Evolutionary conservation across 1,284 basidiomycete genomes (phyloP).

Genomic region (Anthracocystis setariae): DNA sequence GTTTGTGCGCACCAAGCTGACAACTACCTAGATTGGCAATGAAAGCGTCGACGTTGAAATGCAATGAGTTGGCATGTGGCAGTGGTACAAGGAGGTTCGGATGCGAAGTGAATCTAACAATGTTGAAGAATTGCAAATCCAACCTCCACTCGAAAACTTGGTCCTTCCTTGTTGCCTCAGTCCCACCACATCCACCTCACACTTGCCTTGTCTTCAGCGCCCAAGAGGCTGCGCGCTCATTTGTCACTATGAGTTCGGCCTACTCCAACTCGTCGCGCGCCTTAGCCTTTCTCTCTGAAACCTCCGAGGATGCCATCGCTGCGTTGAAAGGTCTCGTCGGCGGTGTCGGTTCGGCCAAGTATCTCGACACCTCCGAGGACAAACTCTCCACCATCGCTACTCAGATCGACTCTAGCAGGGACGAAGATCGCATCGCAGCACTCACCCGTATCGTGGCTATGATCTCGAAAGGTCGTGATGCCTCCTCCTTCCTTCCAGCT

Average conservation of each 20-base stretch:
- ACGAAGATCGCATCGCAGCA: constrained; percentile 60
- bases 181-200: constrained; percentile 20
- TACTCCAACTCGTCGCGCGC: constrained; percentile 61
- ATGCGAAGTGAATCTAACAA: too few species aligned
- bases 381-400: constrained; percentile 51
- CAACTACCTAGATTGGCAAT: too few species aligned
- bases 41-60: too few species aligned
- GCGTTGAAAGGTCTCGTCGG: constrained; percentile 61
- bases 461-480: constrained; percentile 90
- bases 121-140: not conserved
- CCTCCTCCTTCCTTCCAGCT: constrained; percentile 76
- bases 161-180: not conserved
- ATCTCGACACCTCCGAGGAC: constrained; percentile 61
- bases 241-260: constrained; percentile 40
- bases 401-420: constrained; percentile 59
- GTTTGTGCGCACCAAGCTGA: too few species aligned
- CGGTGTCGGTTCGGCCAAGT: constrained; percentile 54
- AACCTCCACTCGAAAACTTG: constrained; percentile 3
- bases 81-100: too few species aligned
- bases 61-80: too few species aligned
- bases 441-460: constrained; percentile 69
- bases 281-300: constrained; percentile 60
- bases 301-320: constrained; percentile 63
- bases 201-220: constrained; percentile 1
- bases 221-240: constrained; percentile 4